Base-by-base conservation (phyloP, 2,329 filamentous ascomycete species). In the Sclerotinia trifoliorum region DNA sequence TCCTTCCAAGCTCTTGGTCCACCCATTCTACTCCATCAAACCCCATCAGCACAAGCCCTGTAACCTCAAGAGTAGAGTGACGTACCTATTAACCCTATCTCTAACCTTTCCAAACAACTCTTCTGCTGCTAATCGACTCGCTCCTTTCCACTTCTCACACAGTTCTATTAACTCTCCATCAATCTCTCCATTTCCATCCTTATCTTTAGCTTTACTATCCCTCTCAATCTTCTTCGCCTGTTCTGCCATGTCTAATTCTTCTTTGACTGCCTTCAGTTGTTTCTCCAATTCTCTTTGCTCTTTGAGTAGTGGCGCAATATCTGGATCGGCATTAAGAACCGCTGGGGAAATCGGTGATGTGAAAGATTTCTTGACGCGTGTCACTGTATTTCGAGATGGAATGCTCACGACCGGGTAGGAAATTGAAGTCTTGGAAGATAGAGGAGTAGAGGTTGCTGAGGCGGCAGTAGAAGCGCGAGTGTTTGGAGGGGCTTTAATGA, bases 61-160 rank as follows among this genome's bases (percentile, higher is more conserved):
- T 15, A 4, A 7, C n/a, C 7, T 42, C 21, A 57, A 48, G 26
- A 15, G 26, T 11, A 39, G 15, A 51, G 29, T 21, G 46, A 72
- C 71, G 62, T 70, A 78, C 72, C 84, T 80, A 73, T 86, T 81
- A 48, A 90, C 82, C 66, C 86, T 79, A 76, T 88, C 86, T 70
- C 83, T 83, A 29, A 89, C 86, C 26, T 81, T 79, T 32, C 79
- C 81, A 76, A 90, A 92, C 15, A 91, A 79, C 74, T 90, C 88
- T 72, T 92, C 90, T 1, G 90, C 90, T 8, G 88, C 89, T 62
- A 82, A 79, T 70, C 88, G 83, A 69, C 85, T 86, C 24, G 86
- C 85, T 0, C 75, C 77, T 58, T 81, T 85, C 90, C 90, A 93
- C 76, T 85, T 89, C 3, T 76, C 76, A 54, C 86, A 83, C 71